Conservation (phyloP, 202 grass and related monocot genomes). For the Carex arenaria region DNA sequence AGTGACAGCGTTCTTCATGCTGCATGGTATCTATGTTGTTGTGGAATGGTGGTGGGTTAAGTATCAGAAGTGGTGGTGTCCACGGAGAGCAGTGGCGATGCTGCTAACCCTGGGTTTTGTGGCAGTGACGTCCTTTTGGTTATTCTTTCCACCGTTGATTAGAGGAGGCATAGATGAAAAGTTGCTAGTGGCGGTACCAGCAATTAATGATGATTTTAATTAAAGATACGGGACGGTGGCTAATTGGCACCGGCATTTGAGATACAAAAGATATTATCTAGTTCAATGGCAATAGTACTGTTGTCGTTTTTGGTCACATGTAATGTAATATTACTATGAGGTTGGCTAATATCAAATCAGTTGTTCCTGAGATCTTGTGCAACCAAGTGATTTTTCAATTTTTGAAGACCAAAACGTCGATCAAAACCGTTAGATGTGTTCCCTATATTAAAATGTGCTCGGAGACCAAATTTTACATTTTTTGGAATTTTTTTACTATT, state of each 20-base stretch:
- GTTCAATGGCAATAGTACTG: too few relatives aligned
- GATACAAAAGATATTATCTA: too few relatives aligned
- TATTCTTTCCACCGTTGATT: constrained; percentile 49
- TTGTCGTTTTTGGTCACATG: too few relatives aligned
- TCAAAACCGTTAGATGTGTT: too few relatives aligned
- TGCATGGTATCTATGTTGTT: constrained; percentile 38
- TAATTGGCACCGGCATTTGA: constrained; percentile 10
- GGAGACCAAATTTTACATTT: too few relatives aligned
- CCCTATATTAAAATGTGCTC: too few relatives aligned
- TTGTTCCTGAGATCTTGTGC: too few relatives aligned
- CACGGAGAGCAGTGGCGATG: constrained; percentile 21
- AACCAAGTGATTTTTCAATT: too few relatives aligned
- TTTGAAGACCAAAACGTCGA: too few relatives aligned
- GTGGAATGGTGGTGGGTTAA: constrained; percentile 23
- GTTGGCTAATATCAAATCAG: too few relatives aligned
- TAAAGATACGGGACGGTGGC: constrained; percentile 14
- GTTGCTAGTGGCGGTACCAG: constrained; percentile 32
- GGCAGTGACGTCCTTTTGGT: constrained; percentile 27
- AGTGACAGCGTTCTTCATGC: constrained; percentile 37
- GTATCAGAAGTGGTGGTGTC: background rate
- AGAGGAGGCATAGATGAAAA: constrained; percentile 32
- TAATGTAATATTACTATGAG: too few relatives aligned
- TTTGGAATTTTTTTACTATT: too few relatives aligned
- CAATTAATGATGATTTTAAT: constrained; percentile 12
- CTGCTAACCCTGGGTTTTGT: constrained; percentile 40